Percentiles rank a stretch among this genome's conserved stretches.
Conservation (phyloP, 1,284 basidiomycete genomes). For the Mycosarcoma mackinlayi region DNA sequence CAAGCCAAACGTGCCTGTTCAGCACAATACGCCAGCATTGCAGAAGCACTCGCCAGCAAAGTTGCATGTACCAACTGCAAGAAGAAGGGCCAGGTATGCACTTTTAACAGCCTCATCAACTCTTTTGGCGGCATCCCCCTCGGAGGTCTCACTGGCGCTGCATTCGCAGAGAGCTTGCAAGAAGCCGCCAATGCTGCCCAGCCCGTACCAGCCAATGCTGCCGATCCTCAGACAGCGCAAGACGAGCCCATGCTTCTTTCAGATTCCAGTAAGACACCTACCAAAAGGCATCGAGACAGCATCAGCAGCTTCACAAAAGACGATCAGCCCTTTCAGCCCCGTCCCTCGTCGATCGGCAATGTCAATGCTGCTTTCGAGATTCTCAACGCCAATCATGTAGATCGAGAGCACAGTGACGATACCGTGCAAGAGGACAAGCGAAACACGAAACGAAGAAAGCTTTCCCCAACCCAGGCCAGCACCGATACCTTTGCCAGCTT, state of each 20-base stretch:
- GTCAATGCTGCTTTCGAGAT: constrained; percentile 29
- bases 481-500: neutral
- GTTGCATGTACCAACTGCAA: constrained; percentile 44
- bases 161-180: constrained; percentile 34
- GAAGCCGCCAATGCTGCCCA: constrained; percentile 8
- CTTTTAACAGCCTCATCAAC: constrained; percentile 46
- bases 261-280: neutral
- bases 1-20: constrained; percentile 40
- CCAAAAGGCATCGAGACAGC: constrained; percentile 14
- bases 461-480: neutral
- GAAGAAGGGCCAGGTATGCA: constrained; percentile 44
- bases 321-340: neutral
- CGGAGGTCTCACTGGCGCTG: constrained; percentile 29
- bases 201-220: constrained; percentile 5
- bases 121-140: constrained; percentile 43
- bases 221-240: neutral
- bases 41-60: constrained; percentile 33
- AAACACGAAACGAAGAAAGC: constrained; percentile 18
- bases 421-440: neutral
- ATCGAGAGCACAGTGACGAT: neutral
- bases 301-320: neutral
- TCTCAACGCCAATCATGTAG: constrained; percentile 12
- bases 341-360: constrained; percentile 11
- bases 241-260: neutral
- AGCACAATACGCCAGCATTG: constrained; percentile 35